phyloP scores from a whole-genome alignment of 2,329 filamentous ascomycete genomes.

The Raffaelea ambrosiae region DNA sequence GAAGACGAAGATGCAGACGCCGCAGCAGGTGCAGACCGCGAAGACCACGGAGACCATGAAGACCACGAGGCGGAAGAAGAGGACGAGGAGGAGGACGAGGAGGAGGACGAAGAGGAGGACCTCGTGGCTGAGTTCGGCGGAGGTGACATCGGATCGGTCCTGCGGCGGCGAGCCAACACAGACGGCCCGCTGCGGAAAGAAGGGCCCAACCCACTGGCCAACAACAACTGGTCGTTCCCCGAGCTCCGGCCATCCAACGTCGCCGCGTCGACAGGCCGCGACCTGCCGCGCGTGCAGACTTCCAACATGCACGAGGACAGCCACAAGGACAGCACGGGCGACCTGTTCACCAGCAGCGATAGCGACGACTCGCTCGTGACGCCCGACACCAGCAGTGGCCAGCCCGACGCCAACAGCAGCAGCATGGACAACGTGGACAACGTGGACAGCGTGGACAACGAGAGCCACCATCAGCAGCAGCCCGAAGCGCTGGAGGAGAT shows the following conservation, averaged over 20 bases:
- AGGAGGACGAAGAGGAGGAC: neutral
- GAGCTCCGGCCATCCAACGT: neutral
- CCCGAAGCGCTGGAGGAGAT: neutral
- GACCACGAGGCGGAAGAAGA: neutral
- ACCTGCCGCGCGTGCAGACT: neutral
- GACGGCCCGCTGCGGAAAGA: constrained; percentile 42
- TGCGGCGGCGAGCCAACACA: constrained; percentile 45
- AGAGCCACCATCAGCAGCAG: neutral
- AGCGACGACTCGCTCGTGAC: too few species aligned
- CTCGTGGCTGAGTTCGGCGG: neutral
- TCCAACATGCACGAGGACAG: neutral
- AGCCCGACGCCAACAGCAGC: too few species aligned
- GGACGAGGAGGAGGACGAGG: neutral
- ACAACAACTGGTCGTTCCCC: constrained; percentile 54
- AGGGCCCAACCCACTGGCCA: constrained; percentile 42
- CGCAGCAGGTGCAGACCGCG: too few species aligned
- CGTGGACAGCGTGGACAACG: too few species aligned
- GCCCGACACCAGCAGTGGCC: too few species aligned
- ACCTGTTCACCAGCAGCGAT: too few species aligned
- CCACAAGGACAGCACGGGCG: neutral
- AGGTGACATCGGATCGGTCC: constrained; percentile 1
- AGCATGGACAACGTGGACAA: too few species aligned
- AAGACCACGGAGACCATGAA: neutral
- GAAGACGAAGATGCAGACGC: neutral
- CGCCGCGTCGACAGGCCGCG: too few species aligned